Evolutionary conservation across 331 rosid species (phyloP).

Genomic region (Spiraea crenata): DNA sequence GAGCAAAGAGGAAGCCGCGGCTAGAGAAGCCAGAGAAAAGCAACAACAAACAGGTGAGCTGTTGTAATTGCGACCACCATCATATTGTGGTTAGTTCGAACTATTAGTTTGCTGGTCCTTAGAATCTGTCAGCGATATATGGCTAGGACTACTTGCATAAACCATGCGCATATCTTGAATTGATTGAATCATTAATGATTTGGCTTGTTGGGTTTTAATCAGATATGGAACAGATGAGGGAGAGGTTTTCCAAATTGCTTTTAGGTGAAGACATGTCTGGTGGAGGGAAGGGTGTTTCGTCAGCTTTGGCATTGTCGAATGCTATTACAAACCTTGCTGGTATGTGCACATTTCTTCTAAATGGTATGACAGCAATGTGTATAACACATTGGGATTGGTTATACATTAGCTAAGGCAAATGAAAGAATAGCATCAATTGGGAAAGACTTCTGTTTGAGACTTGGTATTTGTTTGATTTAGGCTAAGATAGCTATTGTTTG

Average conservation of each 20-base stretch:
- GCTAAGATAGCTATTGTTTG: background rate
- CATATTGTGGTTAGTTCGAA: background rate
- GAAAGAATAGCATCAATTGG: background rate
- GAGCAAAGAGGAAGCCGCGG: conserved; percentile 47
- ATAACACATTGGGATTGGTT: background rate
- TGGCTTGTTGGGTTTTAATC: conserved; percentile 41
- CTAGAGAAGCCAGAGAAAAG: conserved; percentile 54
- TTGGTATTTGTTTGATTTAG: background rate
- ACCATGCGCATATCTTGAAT: too few species aligned
- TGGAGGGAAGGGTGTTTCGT: conserved; percentile 96
- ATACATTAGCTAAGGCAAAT: background rate
- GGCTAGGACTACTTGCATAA: background rate
- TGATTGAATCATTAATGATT: background rate
- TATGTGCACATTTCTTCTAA: conserved; percentile 16
- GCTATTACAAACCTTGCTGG: conserved; percentile 98
- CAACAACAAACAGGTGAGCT: conserved; percentile 20
- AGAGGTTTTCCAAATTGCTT: conserved; percentile 83
- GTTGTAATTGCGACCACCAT: background rate
- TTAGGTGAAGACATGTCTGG: conserved; percentile 99
- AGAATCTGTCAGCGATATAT: background rate
- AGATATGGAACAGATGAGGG: conserved; percentile 93
- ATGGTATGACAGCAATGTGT: background rate
- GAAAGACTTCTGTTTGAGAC: background rate
- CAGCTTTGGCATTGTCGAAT: conserved; percentile 95
- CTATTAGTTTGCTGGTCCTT: background rate